Base-by-base conservation (phyloP, 768 basidiomycete species). In the Sistotremastrum niveocremeum region DNA sequence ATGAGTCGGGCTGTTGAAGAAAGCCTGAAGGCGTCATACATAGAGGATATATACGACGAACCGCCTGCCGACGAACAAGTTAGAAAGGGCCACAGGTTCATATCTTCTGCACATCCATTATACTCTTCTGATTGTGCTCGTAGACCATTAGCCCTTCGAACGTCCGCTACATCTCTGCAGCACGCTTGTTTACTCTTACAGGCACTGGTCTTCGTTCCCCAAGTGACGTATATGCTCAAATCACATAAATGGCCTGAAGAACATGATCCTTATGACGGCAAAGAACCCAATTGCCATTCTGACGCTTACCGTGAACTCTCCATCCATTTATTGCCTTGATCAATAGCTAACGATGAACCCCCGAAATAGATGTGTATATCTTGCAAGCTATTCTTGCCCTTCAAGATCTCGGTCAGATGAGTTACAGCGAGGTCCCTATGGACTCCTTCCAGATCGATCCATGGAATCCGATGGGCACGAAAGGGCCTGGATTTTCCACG, bases 121-220 rank as follows among this genome's bases (percentile, higher is more conserved):
- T 41, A 35, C 11, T 3, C 44, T 5, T 10, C 37, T 32, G 30
- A n/a, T 29, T n/a, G 12, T 10, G 9, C 40, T 12, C 28, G 29
- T 12, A 87, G 84, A n/a, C 84, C 84, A 8, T 70, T 86, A 33
- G 79, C 79, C 6, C 53, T 86, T 20, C 80, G 84, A 28, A 72
- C 81, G 1, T 71, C 74, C 12, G 53, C 58, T 20, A 60, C 74
- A 1, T 62, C 65, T 1, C 61, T 74, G 30, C 70, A 71, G 2
- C 79, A 82, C 50, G 78, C 79, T 28, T 73, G 78, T 1, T 61
- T 84, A 55, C 70, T 84, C 44, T 54, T 80, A 2, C 78, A 81
- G 57, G 76, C 73, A 0, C 54, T 87, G 3, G 84, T 73, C 56
- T 74, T 72, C 49, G 69, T 87, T 4, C 84, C 84, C 2, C 84